Conservation (phyloP, 306 rosid species). For the Dalbergia oliveri region DNA sequence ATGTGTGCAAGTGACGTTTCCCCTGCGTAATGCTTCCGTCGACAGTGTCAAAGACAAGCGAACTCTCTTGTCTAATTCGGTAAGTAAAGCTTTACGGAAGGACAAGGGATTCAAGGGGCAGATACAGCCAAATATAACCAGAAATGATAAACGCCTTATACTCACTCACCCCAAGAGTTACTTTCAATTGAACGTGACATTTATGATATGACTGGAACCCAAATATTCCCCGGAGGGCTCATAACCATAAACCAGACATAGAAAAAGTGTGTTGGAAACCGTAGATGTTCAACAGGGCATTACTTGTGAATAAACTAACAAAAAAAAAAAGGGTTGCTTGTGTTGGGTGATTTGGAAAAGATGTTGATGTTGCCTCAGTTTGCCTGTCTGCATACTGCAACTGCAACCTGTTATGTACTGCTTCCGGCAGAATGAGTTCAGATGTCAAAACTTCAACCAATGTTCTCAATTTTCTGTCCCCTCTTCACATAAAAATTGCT, state of each 20-base stretch:
- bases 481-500: too few relatives aligned
- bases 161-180: slow-evolving; percentile 32
- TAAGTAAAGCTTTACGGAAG: neutral
- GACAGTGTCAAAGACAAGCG: slow-evolving; percentile 7
- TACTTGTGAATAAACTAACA: slow-evolving; percentile 22
- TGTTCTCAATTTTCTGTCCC: too few relatives aligned
- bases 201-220: slow-evolving; percentile 31
- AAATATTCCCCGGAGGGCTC: slow-evolving; percentile 39
- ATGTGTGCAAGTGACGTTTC: neutral
- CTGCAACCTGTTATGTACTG: slow-evolving; percentile 38
- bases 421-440: slow-evolving; percentile 1
- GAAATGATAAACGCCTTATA: slow-evolving; percentile 31
- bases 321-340: slow-evolving; percentile 28
- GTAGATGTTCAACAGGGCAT: slow-evolving; percentile 40
- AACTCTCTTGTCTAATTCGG: neutral
- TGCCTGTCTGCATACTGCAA: slow-evolving; percentile 37
- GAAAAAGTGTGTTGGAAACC: slow-evolving; percentile 33
- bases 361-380: neutral
- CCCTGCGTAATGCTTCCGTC: slow-evolving; percentile 6
- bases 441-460: slow-evolving; percentile 2
- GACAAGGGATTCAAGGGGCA: slow-evolving; percentile 3
- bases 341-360: slow-evolving; percentile 33
- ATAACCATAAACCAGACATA: slow-evolving; percentile 19
- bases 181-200: slow-evolving; percentile 49
- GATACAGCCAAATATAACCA: slow-evolving; percentile 30